Conservation (phyloP, 768 basidiomycete genomes). For the Mycena vitilis region DNA sequence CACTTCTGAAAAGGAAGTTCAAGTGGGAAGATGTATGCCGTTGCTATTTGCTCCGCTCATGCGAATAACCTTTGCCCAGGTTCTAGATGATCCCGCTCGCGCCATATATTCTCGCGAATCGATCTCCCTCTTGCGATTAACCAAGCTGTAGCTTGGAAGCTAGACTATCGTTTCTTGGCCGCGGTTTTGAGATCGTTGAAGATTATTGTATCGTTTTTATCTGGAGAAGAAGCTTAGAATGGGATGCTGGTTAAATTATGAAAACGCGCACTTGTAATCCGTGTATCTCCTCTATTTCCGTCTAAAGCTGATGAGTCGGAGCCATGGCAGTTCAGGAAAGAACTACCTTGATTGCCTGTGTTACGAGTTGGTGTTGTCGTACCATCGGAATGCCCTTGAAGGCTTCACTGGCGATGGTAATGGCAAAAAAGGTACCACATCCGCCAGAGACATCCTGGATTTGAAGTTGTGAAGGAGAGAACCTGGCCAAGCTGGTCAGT, state of each 20-base stretch:
- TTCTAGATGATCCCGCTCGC: constrained; percentile 71
- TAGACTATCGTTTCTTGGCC: not conserved
- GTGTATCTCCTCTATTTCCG: constrained; percentile 92
- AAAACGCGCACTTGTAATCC: constrained; percentile 82
- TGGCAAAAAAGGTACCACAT: constrained; percentile 97
- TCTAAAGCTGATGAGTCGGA: constrained; percentile 78
- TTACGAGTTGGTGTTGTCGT: constrained; percentile 95
- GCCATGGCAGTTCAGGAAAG: no score
- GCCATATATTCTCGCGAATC: constrained; percentile 70
- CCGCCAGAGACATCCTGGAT: constrained; percentile 98
- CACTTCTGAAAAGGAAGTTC: constrained; percentile 81
- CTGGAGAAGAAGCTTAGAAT: constrained; percentile 39
- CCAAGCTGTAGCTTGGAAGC: constrained; percentile 39
- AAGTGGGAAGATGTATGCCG: constrained; percentile 70
- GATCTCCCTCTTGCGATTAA: constrained; percentile 70
- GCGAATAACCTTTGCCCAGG: constrained; percentile 50
- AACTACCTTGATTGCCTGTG: constrained; percentile 72
- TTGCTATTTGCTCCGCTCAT: not conserved
- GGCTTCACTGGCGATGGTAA: constrained; percentile 83
- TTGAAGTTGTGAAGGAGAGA: constrained; percentile 82
- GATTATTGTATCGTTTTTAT: constrained; percentile 49
- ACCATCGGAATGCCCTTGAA: constrained; percentile 90
- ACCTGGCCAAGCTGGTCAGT: constrained; percentile 41
- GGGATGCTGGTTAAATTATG: not conserved
- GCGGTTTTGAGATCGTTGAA: not conserved